Percentiles rank a stretch among this genome's conserved stretches.
phyloP scores from a whole-genome alignment of 352 stramenopile genomes.

The Phytophthora niederhauseri region DNA sequence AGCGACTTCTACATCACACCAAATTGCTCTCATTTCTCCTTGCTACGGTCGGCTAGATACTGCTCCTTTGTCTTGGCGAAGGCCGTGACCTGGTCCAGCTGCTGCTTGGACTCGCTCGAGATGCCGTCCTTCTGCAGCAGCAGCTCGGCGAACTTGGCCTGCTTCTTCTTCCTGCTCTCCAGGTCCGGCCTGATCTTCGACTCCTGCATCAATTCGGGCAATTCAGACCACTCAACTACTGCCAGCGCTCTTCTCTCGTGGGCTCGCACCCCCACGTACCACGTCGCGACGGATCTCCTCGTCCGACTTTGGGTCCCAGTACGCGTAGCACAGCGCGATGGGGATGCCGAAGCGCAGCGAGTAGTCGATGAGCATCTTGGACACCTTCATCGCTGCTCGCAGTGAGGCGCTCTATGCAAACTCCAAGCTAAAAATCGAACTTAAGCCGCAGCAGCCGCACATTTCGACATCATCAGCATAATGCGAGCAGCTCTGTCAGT shows the following conservation, averaged over 20 bases:
- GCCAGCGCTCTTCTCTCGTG: neutral
- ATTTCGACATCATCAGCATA: conserved; percentile 9
- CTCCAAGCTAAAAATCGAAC: conserved; percentile 8
- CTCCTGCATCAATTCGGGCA: conserved; percentile 48
- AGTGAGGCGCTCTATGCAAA: neutral
- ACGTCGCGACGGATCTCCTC: conserved; percentile 80
- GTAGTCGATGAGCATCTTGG: conserved; percentile 88
- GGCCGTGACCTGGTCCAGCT: conserved; percentile 80
- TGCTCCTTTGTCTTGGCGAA: conserved; percentile 58
- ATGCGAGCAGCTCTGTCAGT: conserved; percentile 21
- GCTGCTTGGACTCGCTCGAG: conserved; percentile 70
- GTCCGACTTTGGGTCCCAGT: conserved; percentile 74
- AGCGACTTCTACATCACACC: neutral
- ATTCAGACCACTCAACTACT: neutral
- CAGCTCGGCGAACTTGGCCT: conserved; percentile 79
- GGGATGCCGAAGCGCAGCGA: conserved; percentile 71
- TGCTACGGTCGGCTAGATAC: conserved; percentile 33
- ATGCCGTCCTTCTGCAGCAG: conserved; percentile 57
- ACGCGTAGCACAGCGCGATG: conserved; percentile 67
- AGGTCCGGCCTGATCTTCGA: conserved; percentile 66
- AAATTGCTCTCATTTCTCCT: conserved; percentile 24
- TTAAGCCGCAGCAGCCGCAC: conserved; percentile 6
- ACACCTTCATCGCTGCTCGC: conserved; percentile 66
- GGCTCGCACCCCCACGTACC: conserved; percentile 68
- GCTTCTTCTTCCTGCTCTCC: conserved; percentile 64